These are phyloP conservation scores for Cyberlindnera veronae DNA, from an alignment of 805 yeast species.

Conservation along the genomic window DNA sequence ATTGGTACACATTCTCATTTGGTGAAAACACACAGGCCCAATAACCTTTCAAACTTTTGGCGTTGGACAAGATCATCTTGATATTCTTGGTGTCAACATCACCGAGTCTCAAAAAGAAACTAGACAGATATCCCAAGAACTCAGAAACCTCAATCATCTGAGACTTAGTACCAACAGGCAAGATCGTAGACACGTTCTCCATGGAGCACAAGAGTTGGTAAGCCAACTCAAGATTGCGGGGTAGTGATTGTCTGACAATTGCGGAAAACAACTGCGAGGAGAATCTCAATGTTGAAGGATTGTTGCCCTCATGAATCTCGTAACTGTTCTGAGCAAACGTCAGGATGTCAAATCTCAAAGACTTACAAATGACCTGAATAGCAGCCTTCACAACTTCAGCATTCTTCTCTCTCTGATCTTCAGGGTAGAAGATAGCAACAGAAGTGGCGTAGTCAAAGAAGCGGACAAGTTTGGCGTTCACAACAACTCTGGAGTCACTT, in stretches of 20 bases:
- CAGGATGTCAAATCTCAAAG: slow-evolving; percentile 45
- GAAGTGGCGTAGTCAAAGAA: slow-evolving; percentile 30
- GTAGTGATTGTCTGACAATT: slow-evolving; percentile 27
- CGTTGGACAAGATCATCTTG: slow-evolving; percentile 37
- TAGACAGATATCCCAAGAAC: slow-evolving; percentile 30
- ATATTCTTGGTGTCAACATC: slow-evolving; percentile 37
- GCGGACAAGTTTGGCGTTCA: slow-evolving; percentile 35
- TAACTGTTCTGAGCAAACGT: slow-evolving; percentile 39
- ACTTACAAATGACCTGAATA: slow-evolving; percentile 36
- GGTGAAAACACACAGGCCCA: slow-evolving; percentile 77
- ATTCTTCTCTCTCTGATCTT: slow-evolving; percentile 25
- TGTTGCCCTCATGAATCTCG: slow-evolving; percentile 32
- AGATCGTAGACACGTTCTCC: slow-evolving; percentile 29
- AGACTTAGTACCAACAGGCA: slow-evolving; percentile 20
- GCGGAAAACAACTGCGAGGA: slow-evolving; percentile 29
- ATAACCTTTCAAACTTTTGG: slow-evolving; percentile 53
- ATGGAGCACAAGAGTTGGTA: slow-evolving; percentile 24
- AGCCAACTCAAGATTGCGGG: slow-evolving; percentile 21
- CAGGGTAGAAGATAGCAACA: slow-evolving; percentile 31
- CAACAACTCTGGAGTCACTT: slow-evolving; percentile 47
- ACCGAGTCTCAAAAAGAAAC: slow-evolving; percentile 36
- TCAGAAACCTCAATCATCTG: slow-evolving; percentile 29
- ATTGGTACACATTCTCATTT: slow-evolving; percentile 52
- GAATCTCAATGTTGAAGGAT: slow-evolving; percentile 30
- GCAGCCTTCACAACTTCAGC: slow-evolving; percentile 33